Conservation (phyloP, 495 filamentous ascomycete species). For the Cladorrhinum samala region DNA sequence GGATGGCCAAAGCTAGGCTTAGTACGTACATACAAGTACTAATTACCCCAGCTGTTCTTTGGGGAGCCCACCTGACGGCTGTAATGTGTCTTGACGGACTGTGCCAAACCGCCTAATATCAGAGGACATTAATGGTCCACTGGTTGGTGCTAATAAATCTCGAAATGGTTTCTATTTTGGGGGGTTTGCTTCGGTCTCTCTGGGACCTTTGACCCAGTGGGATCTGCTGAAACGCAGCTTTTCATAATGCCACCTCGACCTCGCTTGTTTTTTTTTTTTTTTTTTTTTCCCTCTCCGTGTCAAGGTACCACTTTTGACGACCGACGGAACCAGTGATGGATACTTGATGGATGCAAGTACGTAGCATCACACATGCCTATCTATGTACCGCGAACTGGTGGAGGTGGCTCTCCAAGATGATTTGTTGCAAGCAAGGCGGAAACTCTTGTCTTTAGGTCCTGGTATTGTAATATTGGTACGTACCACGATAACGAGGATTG, state of each 20-base stretch:
- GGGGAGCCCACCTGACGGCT: no score
- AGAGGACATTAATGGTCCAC: no score
- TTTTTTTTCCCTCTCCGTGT: neutral
- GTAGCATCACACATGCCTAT: no score
- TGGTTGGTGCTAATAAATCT: no score
- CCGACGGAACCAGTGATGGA: neutral
- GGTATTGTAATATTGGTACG: neutral
- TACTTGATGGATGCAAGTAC: neutral
- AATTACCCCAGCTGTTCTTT: neutral
- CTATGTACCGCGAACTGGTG: no score
- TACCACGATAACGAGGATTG: no score
- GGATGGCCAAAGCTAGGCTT: constrained; percentile 8
- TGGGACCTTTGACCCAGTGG: no score
- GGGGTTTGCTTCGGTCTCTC: neutral
- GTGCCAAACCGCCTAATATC: no score
- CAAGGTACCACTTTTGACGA: neutral
- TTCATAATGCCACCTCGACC: constrained; percentile 4
- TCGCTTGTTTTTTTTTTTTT: no score
- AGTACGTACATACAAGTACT: neutral
- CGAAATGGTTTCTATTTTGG: neutral
- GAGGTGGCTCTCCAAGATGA: neutral
- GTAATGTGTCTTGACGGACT: no score
- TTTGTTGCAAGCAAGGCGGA: neutral
- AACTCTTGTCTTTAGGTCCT: no score
- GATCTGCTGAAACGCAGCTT: neutral